These are phyloP conservation scores for Botrytis porri DNA, from an alignment of 2,329 filamentous ascomycete species.

Conservation along the genomic window DNA sequence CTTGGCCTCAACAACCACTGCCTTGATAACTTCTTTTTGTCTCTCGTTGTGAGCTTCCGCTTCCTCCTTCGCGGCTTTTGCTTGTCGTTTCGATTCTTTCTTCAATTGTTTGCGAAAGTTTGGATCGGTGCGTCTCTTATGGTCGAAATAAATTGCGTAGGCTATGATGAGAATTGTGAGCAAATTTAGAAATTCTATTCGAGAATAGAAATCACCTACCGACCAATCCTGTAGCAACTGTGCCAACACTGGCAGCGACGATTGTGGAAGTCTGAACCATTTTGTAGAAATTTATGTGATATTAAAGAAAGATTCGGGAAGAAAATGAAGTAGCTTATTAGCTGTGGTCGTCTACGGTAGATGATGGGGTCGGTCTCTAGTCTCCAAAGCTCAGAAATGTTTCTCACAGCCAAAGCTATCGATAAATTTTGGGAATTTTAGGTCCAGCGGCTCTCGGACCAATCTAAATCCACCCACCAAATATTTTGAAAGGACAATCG, in stretches of 20 bases:
- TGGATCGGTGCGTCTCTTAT: constrained; percentile 60
- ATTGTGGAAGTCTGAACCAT: constrained; percentile 53
- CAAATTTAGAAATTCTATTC: neutral
- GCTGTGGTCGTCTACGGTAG: constrained; percentile 12
- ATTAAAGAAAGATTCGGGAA: constrained; percentile 1
- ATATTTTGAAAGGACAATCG: constrained; percentile 1
- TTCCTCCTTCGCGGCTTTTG: constrained; percentile 68
- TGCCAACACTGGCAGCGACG: constrained; percentile 60
- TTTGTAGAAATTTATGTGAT: constrained; percentile 24
- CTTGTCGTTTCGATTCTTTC: constrained; percentile 71
- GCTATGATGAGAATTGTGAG: constrained; percentile 43
- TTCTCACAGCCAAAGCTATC: constrained; percentile 19
- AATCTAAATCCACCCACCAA: constrained; percentile 16
- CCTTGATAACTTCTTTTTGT: constrained; percentile 72
- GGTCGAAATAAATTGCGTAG: constrained; percentile 68
- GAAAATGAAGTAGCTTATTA: constrained; percentile 10
- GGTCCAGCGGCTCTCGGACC: constrained; percentile 16
- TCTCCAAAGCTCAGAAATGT: constrained; percentile 21
- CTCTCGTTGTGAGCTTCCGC: constrained; percentile 61
- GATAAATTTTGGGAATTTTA: constrained; percentile 23
- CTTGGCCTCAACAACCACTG: constrained; percentile 75
- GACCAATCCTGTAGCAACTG: constrained; percentile 56
- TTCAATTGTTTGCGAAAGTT: constrained; percentile 67
- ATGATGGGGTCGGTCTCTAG: neutral
- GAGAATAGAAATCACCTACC: constrained; percentile 44